Percentiles rank a stretch among this genome's conserved stretches.
phyloP scores from a whole-genome alignment of 2,329 filamentous ascomycete genomes.

The Nothopassalora personata region DNA sequence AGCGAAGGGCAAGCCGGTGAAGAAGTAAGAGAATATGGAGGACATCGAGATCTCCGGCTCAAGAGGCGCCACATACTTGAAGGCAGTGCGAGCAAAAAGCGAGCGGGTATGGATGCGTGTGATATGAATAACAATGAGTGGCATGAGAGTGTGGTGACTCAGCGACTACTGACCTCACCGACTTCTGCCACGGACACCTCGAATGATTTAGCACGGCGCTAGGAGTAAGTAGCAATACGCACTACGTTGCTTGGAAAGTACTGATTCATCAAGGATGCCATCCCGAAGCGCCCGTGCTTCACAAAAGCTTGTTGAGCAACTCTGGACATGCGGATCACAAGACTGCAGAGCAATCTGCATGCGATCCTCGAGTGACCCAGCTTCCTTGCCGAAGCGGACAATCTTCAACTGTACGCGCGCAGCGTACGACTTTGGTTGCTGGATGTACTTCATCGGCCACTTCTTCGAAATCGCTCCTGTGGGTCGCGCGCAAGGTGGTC shows the following conservation, averaged over 20 bases:
- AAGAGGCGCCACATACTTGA: no score
- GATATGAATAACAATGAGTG: background rate
- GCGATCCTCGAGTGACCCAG: no score
- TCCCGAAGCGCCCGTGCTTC: background rate
- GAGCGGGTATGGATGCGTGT: no score
- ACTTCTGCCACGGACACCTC: background rate
- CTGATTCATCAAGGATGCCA: background rate
- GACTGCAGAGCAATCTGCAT: no score
- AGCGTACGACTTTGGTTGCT: no score
- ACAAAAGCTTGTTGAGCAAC: background rate
- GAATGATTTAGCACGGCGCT: background rate
- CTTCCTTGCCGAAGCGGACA: no score
- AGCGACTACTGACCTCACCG: background rate
- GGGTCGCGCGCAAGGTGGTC: no score
- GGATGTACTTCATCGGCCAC: no score
- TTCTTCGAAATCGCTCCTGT: no score
- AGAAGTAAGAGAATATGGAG: constrained; percentile 6
- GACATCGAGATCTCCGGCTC: no score
- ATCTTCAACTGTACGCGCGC: no score
- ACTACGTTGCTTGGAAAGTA: background rate
- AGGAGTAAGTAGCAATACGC: background rate
- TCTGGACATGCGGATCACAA: background rate
- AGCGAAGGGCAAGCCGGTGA: constrained; percentile 55
- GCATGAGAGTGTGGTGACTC: background rate
- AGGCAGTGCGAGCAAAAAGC: no score